Evolutionary conservation across 805 yeast species (phyloP).

Genomic region (Hermanozyma aechmeae): DNA sequence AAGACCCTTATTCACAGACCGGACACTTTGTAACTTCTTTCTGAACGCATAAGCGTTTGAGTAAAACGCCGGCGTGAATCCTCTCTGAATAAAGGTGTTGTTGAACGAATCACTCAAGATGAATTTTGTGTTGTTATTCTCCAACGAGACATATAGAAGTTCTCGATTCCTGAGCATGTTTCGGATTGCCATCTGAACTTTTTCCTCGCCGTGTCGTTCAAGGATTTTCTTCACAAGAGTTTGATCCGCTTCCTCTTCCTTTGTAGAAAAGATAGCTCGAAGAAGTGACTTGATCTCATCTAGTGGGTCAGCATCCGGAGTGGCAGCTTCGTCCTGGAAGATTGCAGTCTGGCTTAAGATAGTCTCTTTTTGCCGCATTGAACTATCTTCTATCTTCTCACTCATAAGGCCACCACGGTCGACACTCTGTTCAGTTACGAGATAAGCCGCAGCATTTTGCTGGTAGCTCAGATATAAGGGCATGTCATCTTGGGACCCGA

Average conservation of each 20-base stretch:
- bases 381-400: conserved; percentile 41
- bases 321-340: conserved; percentile 17
- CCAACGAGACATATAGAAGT: conserved; percentile 36
- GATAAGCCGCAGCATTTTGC: conserved; percentile 28
- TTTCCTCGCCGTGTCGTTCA: conserved; percentile 32
- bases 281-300: conserved; percentile 34
- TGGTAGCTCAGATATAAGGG: conserved; percentile 33
- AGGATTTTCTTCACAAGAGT: conserved; percentile 39
- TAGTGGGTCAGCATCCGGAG: conserved; percentile 2
- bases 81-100: conserved; percentile 26
- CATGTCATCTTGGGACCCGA: conserved; percentile 18
- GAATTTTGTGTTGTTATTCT: conserved; percentile 36
- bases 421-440: conserved; percentile 1
- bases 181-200: conserved; percentile 40
- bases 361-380: conserved; percentile 67
- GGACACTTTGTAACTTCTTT: conserved; percentile 29
- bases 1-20: conserved; percentile 43
- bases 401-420: conserved; percentile 16
- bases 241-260: conserved; percentile 37
- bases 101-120: conserved; percentile 46
- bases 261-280: conserved; percentile 53
- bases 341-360: conserved; percentile 38
- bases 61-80: conserved; percentile 29
- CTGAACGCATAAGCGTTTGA: conserved; percentile 39
- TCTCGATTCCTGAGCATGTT: conserved; percentile 50